Base-by-base conservation (phyloP, 768 basidiomycete genomes). In the Pholiota microspora region DNA sequence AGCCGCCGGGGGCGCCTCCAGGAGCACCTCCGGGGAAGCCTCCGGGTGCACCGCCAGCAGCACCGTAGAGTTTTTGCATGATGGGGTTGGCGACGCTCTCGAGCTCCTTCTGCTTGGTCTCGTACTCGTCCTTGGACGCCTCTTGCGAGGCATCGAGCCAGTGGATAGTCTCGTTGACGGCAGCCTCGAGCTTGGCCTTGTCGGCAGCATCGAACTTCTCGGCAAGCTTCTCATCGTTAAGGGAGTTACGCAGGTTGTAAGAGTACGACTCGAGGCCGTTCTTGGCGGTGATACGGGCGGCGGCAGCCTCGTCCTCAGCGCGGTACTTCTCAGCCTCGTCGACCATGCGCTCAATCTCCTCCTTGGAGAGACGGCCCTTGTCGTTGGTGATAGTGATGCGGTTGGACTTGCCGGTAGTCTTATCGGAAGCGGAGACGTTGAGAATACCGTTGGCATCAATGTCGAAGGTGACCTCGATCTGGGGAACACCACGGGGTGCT, bases 341-440 rank as follows among this genome's bases (percentile, higher is more conserved):
- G 40, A 98, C 92, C 95, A 98, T 98, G 69, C 94, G 90, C 72
- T 98, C 95, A 58, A 98, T 98, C 69, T 98, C 95, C 73, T 98
- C 95, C 77, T 96, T 92, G 59, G 91, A 94, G 62, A 98, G 76
- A 72, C 95, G 93, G 40, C 94, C 94, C 79, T 98, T 95, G 79
- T 97, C 94, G 71, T 94, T 94, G 64, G 89, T 94, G 74, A 94
- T 94, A 57, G 92, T 94, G 69, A 93, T 93, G 58, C 90, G 88
- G 72, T 86, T 92, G 52, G 91, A 93, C 77, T 98, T 97, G 63
- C 95, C 95, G 53, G 95, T 97, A 9, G 93, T 95, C 82, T 96
- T 97, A 77, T 98, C 94, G 36, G 88, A 77, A 3, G 96, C 95
- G 40, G 92, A 92, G 61, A 98, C 96, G 73, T 96, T 97, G 68